phyloP scores from a whole-genome alignment of 176 grass and related monocot genomes.

The Eragrostis nindensis region DNA sequence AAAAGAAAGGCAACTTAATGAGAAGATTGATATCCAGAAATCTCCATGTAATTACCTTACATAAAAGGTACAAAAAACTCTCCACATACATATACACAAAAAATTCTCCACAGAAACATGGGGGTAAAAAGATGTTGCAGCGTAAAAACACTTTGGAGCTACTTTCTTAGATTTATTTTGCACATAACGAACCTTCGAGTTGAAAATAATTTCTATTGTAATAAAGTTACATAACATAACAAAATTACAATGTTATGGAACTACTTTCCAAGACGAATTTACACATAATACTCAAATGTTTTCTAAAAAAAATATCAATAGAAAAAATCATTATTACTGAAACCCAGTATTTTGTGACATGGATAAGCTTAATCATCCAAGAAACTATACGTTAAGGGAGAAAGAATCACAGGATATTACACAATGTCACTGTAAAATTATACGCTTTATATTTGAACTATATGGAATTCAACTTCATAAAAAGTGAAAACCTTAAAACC shows the following conservation, averaged over 20 bases:
- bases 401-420: background rate
- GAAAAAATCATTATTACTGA: background rate
- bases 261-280: background rate
- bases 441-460: conserved; percentile 11
- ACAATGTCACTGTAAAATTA: background rate
- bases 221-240: background rate
- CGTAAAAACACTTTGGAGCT: background rate
- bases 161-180: background rate
- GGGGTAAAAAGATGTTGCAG: no score
- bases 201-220: background rate
- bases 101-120: no score
- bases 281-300: background rate
- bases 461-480: conserved; percentile 5
- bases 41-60: background rate
- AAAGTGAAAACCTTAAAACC: conserved; percentile 5
- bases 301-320: background rate
- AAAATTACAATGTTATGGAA: background rate
- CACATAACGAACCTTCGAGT: background rate
- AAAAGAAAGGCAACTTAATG: conserved; percentile 33
- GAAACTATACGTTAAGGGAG: background rate
- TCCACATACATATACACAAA: no score
- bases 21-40: background rate
- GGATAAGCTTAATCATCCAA: background rate
- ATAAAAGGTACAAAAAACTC: no score
- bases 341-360: background rate